A percentile compares a stretch with the other conserved stretches of the same genome.
These are phyloP conservation scores for Colletotrichum lupini DNA, from an alignment of 2,329 filamentous ascomycete species.

Conservation along the genomic window DNA sequence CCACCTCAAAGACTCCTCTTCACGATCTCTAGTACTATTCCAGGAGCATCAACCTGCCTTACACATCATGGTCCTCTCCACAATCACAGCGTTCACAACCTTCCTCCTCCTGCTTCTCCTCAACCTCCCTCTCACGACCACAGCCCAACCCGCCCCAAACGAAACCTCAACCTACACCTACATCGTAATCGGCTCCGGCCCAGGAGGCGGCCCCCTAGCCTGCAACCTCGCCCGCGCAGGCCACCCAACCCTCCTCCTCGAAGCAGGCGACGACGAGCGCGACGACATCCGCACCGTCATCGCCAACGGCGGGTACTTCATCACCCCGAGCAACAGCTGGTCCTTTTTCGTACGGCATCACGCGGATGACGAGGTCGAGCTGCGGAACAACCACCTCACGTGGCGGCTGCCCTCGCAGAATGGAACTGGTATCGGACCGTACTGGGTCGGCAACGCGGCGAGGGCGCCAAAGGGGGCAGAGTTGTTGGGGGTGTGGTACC, in stretches of 20 bases:
- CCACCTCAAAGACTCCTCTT: no score
- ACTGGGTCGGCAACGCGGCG: conserved; percentile 39
- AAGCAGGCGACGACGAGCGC: conserved; percentile 68
- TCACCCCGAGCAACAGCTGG: conserved; percentile 19
- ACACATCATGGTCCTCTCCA: no score
- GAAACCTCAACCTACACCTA: conserved; percentile 55
- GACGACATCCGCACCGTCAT: conserved; percentile 4
- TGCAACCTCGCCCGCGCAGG: conserved; percentile 68
- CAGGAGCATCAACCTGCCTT: no score
- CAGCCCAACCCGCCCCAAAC: not conserved
- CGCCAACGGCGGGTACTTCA: conserved; percentile 4
- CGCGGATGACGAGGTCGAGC: not conserved
- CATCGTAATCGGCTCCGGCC: conserved; percentile 65
- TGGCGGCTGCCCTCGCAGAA: conserved; percentile 44
- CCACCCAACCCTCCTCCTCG: conserved; percentile 68
- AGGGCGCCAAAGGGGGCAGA: conserved; percentile 48
- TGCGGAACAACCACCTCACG: conserved; percentile 46
- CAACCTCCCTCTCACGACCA: not conserved
- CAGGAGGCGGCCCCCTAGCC: conserved; percentile 67
- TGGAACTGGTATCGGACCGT: conserved; percentile 39
- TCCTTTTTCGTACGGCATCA: conserved; percentile 12
- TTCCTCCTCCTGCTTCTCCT: not conserved
- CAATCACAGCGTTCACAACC: not conserved
- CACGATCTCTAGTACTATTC: no score
- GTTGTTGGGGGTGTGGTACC: conserved; percentile 57